Percentiles rank a stretch among this genome's conserved stretches.
phyloP scores from a whole-genome alignment of 2,329 filamentous ascomycete species.

The Pyrenophora teres region DNA sequence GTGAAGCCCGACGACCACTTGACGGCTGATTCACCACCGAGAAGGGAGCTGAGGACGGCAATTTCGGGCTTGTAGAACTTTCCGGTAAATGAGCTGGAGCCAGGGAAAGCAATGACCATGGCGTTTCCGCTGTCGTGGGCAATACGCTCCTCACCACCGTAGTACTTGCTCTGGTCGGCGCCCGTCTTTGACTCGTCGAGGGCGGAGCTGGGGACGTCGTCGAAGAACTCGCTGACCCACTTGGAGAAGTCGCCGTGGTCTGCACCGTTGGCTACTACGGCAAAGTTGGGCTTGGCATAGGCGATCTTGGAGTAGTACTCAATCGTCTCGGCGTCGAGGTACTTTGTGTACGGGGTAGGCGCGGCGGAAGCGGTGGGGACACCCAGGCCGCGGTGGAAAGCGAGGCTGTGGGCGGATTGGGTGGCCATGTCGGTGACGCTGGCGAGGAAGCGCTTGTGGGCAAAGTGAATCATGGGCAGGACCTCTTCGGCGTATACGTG shows the following conservation, averaged over 20 bases:
- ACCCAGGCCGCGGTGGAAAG: constrained; percentile 93
- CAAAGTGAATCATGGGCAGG: constrained; percentile 72
- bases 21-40: constrained; percentile 87
- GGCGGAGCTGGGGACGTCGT: constrained; percentile 61
- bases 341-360: constrained; percentile 74
- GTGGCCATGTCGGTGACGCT: constrained; percentile 72
- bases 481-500: constrained; percentile 92
- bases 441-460: constrained; percentile 73
- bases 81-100: constrained; percentile 74
- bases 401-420: constrained; percentile 82
- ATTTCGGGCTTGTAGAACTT: constrained; percentile 86
- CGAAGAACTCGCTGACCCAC: constrained; percentile 95
- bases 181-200: constrained; percentile 57
- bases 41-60: constrained; percentile 82
- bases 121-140: constrained; percentile 78
- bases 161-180: constrained; percentile 77
- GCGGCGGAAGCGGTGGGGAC: constrained; percentile 74
- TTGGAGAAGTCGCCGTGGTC: constrained; percentile 76
- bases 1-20: constrained; percentile 97
- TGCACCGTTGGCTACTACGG: constrained; percentile 87
- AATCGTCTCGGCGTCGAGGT: constrained; percentile 76
- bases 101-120: constrained; percentile 89
- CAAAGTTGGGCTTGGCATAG: constrained; percentile 89
- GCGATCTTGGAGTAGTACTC: constrained; percentile 75
- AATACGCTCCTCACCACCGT: constrained; percentile 91